Percentiles rank a stretch among this genome's conserved stretches.
Evolutionary conservation across 1,284 basidiomycete species (phyloP).

Genomic region (Trametes pubescens): DNA sequence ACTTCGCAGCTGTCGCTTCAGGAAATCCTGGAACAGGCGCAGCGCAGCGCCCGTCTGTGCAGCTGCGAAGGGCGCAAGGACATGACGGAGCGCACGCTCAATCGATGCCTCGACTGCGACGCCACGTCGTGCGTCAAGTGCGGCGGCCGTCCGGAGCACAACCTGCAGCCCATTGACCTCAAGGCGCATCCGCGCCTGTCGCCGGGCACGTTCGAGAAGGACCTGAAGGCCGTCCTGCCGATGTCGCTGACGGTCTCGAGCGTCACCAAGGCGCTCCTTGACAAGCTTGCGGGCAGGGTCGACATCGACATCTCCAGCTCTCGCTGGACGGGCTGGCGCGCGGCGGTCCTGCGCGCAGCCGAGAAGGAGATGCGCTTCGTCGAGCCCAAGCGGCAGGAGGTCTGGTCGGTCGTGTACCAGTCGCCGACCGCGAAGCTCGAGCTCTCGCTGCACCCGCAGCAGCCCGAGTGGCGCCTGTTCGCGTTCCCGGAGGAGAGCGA

Average conservation of each 20-base stretch:
- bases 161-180: slow-evolving; percentile 65
- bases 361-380: slow-evolving; percentile 81
- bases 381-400: slow-evolving; percentile 87
- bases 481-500: slow-evolving; percentile 73
- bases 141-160: slow-evolving; percentile 91
- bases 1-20: slow-evolving; percentile 53
- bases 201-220: slow-evolving; percentile 77
- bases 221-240: slow-evolving; percentile 84
- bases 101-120: slow-evolving; percentile 80
- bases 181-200: slow-evolving; percentile 59
- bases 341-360: slow-evolving; percentile 72
- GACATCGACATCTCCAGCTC: slow-evolving; percentile 54
- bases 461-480: slow-evolving; percentile 89
- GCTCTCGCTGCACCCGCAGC: slow-evolving; percentile 77
- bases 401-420: slow-evolving; percentile 86
- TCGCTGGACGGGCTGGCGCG: slow-evolving; percentile 74
- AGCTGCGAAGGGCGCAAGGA: slow-evolving; percentile 88
- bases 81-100: slow-evolving; percentile 75
- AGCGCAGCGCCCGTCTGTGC: slow-evolving; percentile 82
- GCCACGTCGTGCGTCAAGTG: slow-evolving; percentile 87
- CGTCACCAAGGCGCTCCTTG: slow-evolving; percentile 62
- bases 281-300: slow-evolving; percentile 56
- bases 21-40: slow-evolving; percentile 71
- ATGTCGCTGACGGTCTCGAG: slow-evolving; percentile 81
- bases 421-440: slow-evolving; percentile 79